phyloP scores from a whole-genome alignment of 352 stramenopile genomes.

The Phytophthora melonis region DNA sequence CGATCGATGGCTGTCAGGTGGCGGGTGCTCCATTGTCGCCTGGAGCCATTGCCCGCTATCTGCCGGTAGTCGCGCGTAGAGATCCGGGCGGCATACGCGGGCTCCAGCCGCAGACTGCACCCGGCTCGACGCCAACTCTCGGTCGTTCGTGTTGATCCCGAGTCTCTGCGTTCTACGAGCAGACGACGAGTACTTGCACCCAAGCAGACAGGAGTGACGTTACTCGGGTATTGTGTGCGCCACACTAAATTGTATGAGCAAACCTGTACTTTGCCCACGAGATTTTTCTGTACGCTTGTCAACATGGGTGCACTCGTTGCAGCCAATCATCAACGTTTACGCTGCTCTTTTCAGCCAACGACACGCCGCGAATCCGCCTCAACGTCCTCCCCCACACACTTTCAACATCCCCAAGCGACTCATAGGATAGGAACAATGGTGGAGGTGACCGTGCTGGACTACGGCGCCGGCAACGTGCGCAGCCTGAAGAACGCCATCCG shows the following conservation, averaged over 20 bases:
- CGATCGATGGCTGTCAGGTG: constrained; percentile 20
- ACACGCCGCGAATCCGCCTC: background rate
- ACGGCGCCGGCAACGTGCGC: constrained; percentile 99
- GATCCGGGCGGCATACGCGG: constrained; percentile 13
- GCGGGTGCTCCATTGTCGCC: background rate
- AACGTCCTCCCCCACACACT: constrained; percentile 3
- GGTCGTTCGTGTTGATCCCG: constrained; percentile 14
- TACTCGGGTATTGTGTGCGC: background rate
- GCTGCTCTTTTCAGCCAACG: constrained; percentile 2
- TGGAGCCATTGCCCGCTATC: constrained; percentile 17
- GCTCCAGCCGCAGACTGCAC: constrained; percentile 19
- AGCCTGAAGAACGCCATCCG: constrained; percentile 97
- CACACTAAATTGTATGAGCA: constrained; percentile 5
- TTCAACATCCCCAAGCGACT: constrained; percentile 1
- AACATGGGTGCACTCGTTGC: background rate
- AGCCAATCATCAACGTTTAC: background rate
- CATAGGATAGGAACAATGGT: constrained; percentile 44
- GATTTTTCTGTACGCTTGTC: background rate
- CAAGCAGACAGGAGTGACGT: background rate
- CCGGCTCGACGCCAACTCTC: constrained; percentile 32
- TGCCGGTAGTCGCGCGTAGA: constrained; percentile 1
- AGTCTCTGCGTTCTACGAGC: constrained; percentile 22
- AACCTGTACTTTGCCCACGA: background rate
- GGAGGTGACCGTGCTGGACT: constrained; percentile 95
- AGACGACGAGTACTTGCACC: constrained; percentile 13